These are phyloP conservation scores for Eudorina sp. DNA, from an alignment of 139 green algal genomes.

Conservation along the genomic window DNA sequence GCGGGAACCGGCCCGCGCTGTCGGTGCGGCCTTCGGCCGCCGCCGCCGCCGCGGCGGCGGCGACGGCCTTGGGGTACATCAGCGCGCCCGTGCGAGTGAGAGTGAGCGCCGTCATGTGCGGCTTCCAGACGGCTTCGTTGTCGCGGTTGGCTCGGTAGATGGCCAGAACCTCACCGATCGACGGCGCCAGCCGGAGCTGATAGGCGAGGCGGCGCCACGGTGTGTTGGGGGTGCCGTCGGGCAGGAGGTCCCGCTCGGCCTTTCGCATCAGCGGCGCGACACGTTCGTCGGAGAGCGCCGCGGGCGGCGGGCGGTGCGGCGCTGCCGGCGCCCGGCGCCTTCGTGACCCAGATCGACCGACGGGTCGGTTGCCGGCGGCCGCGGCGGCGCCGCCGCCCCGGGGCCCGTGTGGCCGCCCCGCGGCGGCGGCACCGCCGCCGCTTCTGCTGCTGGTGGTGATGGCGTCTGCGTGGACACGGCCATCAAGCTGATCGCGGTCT, in stretches of 20 bases:
- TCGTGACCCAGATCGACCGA: too few relatives aligned
- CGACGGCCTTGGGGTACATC: constrained; percentile 24
- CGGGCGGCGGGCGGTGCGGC: not conserved
- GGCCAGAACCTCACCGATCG: not conserved
- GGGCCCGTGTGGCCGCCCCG: not conserved
- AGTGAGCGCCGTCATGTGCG: not conserved
- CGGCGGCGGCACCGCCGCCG: not conserved
- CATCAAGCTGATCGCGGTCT: too few relatives aligned
- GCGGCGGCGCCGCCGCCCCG: not conserved
- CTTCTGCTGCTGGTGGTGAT: not conserved
- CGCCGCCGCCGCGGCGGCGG: not conserved
- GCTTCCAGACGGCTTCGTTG: not conserved
- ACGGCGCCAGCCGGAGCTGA: not conserved
- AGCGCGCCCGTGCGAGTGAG: not conserved
- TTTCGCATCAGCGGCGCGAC: constrained; percentile 1
- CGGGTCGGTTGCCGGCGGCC: not conserved
- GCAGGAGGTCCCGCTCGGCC: constrained; percentile 33
- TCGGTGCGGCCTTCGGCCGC: not conserved
- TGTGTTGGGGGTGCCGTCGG: not conserved
- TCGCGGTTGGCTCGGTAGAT: not conserved
- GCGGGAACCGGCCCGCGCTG: not conserved
- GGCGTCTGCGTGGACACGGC: too few relatives aligned
- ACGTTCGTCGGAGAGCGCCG: not conserved
- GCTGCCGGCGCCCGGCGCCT: too few relatives aligned
- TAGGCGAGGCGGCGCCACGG: constrained; percentile 38